These are phyloP conservation scores for Pleurotus pulmonarius DNA, from an alignment of 768 basidiomycete species.

Conservation along the genomic window DNA sequence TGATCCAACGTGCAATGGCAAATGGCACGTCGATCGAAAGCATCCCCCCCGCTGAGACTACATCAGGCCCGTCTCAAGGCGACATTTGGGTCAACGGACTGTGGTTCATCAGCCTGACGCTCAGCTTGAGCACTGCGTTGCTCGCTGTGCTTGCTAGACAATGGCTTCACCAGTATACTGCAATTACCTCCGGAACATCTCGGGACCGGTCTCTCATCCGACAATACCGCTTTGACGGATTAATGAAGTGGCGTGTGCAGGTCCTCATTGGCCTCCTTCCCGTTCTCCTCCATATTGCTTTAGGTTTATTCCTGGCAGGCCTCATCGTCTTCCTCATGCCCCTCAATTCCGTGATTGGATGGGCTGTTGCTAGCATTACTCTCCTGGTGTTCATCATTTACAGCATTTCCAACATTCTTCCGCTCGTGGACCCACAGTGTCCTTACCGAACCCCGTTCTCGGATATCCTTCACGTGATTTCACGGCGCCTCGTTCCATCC, in stretches of 20 bases:
- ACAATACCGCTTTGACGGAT: constrained; percentile 31
- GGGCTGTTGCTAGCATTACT: not conserved
- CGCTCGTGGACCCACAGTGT: not conserved
- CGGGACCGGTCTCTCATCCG: constrained; percentile 33
- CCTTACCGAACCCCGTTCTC: not conserved
- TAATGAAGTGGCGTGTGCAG: constrained; percentile 35
- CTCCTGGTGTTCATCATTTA: not conserved
- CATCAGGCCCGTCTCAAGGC: constrained; percentile 10
- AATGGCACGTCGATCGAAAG: not conserved
- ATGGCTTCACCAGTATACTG: constrained; percentile 35
- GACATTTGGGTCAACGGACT: constrained; percentile 34
- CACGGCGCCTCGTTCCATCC: no score
- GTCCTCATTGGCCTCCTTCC: constrained; percentile 38
- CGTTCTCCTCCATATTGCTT: constrained; percentile 42
- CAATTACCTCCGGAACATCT: constrained; percentile 31
- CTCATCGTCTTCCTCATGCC: constrained; percentile 40
- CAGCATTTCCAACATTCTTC: not conserved
- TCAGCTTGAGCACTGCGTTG: constrained; percentile 37
- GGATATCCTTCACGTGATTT: no score
- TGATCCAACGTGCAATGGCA: not conserved
- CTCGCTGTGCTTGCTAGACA: constrained; percentile 45
- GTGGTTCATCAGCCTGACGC: constrained; percentile 41
- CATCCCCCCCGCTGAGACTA: not conserved
- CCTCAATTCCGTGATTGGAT: constrained; percentile 28
- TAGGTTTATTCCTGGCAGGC: constrained; percentile 48